These are phyloP conservation scores for Malassezia japonica DNA, from an alignment of 1,284 basidiomycete genomes.

Conservation along the genomic window DNA sequence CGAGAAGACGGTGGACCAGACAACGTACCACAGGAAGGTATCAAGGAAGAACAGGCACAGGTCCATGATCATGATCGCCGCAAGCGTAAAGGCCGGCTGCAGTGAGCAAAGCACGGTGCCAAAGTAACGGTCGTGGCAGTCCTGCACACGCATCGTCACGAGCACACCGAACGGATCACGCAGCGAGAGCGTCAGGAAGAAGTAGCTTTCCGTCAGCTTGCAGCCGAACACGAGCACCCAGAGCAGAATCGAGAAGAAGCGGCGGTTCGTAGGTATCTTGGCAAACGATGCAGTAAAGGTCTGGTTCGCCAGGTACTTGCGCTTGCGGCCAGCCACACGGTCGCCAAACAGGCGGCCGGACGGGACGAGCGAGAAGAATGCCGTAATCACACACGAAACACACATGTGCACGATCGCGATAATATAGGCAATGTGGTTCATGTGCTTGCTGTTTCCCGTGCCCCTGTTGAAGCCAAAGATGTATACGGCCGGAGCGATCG, in stretches of 20 bases:
- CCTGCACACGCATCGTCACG: constrained; percentile 43
- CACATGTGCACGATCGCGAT: constrained; percentile 38
- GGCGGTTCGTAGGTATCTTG: constrained; percentile 31
- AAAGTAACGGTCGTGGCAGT: constrained; percentile 47
- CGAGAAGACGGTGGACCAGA: constrained; percentile 48
- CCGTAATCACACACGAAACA: constrained; percentile 37
- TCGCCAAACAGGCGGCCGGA: constrained; percentile 47
- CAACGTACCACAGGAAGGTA: constrained; percentile 49
- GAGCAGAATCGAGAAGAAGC: constrained; percentile 40
- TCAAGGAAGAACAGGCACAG: constrained; percentile 48
- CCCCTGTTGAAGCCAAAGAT: constrained; percentile 41
- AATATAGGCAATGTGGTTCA: constrained; percentile 13
- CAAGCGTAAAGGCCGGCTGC: constrained; percentile 45
- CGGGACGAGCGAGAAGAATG: constrained; percentile 43
- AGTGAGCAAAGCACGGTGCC: constrained; percentile 41
- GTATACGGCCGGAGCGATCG: constrained; percentile 44
- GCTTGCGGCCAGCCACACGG: constrained; percentile 44
- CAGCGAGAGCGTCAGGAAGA: constrained; percentile 48
- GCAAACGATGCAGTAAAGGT: constrained; percentile 47
- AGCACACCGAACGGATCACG: constrained; percentile 47
- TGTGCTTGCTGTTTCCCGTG: constrained; percentile 15
- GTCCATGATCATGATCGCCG: constrained; percentile 47
- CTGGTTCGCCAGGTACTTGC: constrained; percentile 48
- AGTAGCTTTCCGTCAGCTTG: constrained; percentile 49
- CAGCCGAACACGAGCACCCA: constrained; percentile 47